phyloP scores from a whole-genome alignment of 2,329 filamentous ascomycete genomes.

The Trichophyton verrucosum region DNA sequence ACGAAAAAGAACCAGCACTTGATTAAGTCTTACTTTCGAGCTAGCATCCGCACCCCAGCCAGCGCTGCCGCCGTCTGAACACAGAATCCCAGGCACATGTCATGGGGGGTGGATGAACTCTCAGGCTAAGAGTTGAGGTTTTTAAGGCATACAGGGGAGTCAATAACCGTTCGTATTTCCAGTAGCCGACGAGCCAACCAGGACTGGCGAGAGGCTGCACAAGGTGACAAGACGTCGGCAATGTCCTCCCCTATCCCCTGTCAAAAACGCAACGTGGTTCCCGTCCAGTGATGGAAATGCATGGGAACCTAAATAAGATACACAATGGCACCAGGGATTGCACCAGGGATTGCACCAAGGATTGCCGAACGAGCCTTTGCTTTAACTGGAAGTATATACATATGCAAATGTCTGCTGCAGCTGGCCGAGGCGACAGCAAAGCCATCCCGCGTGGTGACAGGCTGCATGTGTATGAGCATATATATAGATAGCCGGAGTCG shows the following conservation, averaged over 20 bases:
- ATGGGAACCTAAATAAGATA: background rate
- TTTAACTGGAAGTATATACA: background rate
- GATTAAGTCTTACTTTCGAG: background rate
- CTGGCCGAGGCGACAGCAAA: background rate
- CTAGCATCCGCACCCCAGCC: background rate
- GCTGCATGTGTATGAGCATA: background rate
- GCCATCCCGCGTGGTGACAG: background rate
- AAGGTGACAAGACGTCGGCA: background rate
- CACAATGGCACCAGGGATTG: background rate
- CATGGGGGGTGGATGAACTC: background rate
- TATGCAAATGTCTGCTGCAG: background rate
- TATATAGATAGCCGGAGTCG: background rate
- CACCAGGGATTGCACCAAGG: background rate
- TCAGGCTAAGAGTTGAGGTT: background rate
- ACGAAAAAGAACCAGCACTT: background rate
- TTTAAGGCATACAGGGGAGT: background rate
- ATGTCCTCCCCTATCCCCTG: background rate
- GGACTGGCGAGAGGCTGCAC: background rate
- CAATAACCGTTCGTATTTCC: conserved; percentile 1
- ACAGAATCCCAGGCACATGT: background rate
- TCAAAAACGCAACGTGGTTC: background rate
- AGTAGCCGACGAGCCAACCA: background rate
- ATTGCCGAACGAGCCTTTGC: background rate
- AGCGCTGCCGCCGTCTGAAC: background rate
- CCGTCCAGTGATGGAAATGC: background rate